These are phyloP conservation scores for Knoxdaviesia proteae DNA, from an alignment of 2,329 filamentous ascomycete genomes.

Conservation along the genomic window DNA sequence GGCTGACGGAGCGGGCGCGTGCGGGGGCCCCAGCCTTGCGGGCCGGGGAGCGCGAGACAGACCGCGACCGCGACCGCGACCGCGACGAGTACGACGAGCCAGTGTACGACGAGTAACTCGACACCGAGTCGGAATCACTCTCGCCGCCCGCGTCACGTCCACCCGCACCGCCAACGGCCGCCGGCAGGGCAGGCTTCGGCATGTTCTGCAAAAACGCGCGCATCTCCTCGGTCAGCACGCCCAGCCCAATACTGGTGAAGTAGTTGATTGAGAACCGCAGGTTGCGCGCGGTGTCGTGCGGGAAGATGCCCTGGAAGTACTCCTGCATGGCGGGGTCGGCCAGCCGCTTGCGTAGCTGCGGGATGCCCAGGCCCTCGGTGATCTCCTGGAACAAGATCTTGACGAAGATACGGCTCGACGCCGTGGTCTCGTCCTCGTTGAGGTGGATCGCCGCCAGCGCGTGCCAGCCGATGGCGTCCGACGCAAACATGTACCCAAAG, in stretches of 20 bases:
- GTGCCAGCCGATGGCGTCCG: conserved; percentile 84
- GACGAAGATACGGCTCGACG: conserved; percentile 91
- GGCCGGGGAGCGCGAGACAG: conserved; percentile 9
- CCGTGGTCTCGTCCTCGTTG: conserved; percentile 93
- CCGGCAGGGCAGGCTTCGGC: conserved; percentile 62
- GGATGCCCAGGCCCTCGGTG: conserved; percentile 66
- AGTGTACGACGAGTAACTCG: conserved; percentile 59
- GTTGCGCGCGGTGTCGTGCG: conserved; percentile 70
- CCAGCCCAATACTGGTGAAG: conserved; percentile 96
- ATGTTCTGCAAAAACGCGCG: conserved; percentile 75
- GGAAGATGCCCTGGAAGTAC: conserved; percentile 71
- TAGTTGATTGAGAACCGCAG: conserved; percentile 98
- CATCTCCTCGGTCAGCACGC: conserved; percentile 84
- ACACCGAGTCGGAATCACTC: conserved; percentile 51
- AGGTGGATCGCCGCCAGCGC: conserved; percentile 66
- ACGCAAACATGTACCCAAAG: conserved; percentile 77
- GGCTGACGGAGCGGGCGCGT: conserved; percentile 5
- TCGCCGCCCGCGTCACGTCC: conserved; percentile 20
- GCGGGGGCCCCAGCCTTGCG: conserved; percentile 3
- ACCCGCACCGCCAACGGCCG: conserved; percentile 22
- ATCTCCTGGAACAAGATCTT: conserved; percentile 95
- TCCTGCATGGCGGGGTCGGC: conserved; percentile 60
- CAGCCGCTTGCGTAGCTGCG: conserved; percentile 55
- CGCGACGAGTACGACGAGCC: conserved; percentile 37
- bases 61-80: conserved; percentile 24